Percentiles rank a stretch among this genome's conserved stretches.
These are phyloP conservation scores for Sophora flavescens DNA, from an alignment of 306 rosid species.

Conservation along the genomic window DNA sequence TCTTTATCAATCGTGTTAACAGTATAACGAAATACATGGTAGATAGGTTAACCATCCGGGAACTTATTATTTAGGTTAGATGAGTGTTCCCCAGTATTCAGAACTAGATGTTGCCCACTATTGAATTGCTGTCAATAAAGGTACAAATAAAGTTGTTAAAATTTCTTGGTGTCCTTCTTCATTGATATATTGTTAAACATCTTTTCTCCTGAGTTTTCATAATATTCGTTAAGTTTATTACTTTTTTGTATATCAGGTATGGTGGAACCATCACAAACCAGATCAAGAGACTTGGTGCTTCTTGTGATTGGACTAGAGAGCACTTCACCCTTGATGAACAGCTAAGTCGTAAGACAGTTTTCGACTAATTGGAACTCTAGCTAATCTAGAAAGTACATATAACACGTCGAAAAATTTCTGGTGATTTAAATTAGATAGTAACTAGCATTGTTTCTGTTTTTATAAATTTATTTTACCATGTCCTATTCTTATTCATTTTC, in stretches of 20 bases:
- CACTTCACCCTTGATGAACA: constrained; percentile 98
- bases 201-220: constrained; percentile 23
- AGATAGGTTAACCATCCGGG: constrained; percentile 6
- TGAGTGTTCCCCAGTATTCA: not conserved
- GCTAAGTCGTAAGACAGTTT: constrained; percentile 96
- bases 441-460: constrained; percentile 8
- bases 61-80: not conserved
- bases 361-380: constrained; percentile 56
- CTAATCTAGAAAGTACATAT: constrained; percentile 33
- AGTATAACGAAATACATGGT: not conserved
- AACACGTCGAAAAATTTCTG: constrained; percentile 28
- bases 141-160: constrained; percentile 1
- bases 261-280: constrained; percentile 96
- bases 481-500: constrained; percentile 5
- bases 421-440: constrained; percentile 37
- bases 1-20: not conserved
- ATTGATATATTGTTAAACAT: constrained; percentile 19
- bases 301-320: constrained; percentile 97
- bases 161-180: constrained; percentile 22
- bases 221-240: constrained; percentile 34
- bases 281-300: constrained; percentile 98
- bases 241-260: constrained; percentile 59
- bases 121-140: constrained; percentile 19
- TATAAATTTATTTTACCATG: not conserved
- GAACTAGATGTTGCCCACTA: constrained; percentile 18